Base-by-base conservation (phyloP, 176 grass and related monocot genomes). In the Eragrostis nindensis region DNA sequence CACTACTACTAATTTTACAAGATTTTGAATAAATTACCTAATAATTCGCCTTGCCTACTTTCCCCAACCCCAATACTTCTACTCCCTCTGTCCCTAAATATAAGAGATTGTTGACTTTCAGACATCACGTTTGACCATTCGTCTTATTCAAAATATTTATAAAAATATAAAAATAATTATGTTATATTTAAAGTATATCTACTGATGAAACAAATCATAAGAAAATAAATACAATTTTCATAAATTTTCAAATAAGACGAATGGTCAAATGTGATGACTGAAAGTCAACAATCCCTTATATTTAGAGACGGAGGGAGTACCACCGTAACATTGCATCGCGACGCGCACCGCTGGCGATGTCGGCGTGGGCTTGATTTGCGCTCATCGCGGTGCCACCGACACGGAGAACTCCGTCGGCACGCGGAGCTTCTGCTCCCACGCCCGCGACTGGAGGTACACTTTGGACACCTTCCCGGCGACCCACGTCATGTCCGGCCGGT, bases 381-480 rank as follows among this genome's bases (percentile, higher is more conserved):
- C 11, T 94, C 57, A 91, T 50, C 91, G 88, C 5, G 91, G 89
- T 70, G 71, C 87, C 17, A 90, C 45, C 0, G 91, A 87, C 26
- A 93, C 76, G n/a, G 91, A 91, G 70, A 88, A 77, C 11, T 86
- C 86, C 6, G 89, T 81, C 3, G 79, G 89, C 54, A 81, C 38
- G 32, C 69, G 86, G 44, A 97, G 32, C 48, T 56, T 89, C 22
- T 83, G 84, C 40, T 55, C 70, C 91, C 94, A 97, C 15, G 68
- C 76, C 17, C 79, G 74, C 1, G 91, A 85, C 16, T 94, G 87
- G 0, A 97, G 57, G 66, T 87, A 91, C 2, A 91, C n/a, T 79
- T 88, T 91, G 7, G 94, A 94, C 15, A 94, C 71, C 74, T 94
- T 94, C 0, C 91, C 91, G 4, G 91, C 89, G 15, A 84, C 91